A percentile compares a stretch with the other conserved stretches of the same genome.
Conservation (phyloP, 2,329 filamentous ascomycete species). For the Metarhizium sp. region DNA sequence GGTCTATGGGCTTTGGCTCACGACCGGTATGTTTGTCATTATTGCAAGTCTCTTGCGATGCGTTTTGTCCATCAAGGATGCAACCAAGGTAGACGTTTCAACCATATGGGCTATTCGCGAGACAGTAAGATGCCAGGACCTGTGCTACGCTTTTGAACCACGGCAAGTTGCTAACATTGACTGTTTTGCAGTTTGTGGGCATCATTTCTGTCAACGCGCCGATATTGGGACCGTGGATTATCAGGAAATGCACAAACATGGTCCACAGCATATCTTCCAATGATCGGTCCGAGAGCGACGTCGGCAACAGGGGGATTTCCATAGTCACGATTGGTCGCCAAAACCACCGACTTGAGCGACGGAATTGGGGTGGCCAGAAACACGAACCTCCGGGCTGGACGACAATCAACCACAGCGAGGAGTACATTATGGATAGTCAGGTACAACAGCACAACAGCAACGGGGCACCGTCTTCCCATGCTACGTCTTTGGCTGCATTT, state of each 20-base stretch:
- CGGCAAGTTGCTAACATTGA: too few species aligned
- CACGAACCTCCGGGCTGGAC: constrained; percentile 12
- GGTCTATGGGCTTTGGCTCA: constrained; percentile 14
- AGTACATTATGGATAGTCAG: constrained; percentile 7
- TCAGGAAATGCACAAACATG: constrained; percentile 10
- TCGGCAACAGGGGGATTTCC: background rate
- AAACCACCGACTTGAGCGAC: constrained; percentile 9
- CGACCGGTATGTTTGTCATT: constrained; percentile 16
- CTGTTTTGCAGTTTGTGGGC: constrained; percentile 12
- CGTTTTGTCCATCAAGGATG: constrained; percentile 12
- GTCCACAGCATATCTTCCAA: constrained; percentile 8
- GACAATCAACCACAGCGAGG: constrained; percentile 13
- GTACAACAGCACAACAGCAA: background rate
- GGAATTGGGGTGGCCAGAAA: constrained; percentile 8
- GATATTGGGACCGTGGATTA: constrained; percentile 15
- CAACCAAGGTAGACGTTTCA: constrained; percentile 12
- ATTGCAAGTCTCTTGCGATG: constrained; percentile 15
- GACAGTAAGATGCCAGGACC: constrained; percentile 8
- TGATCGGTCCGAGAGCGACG: background rate
- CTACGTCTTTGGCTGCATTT: background rate
- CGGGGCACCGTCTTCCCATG: background rate
- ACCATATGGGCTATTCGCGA: constrained; percentile 18
- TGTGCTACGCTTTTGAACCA: too few species aligned
- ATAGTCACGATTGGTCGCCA: constrained; percentile 13
- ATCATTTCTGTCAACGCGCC: constrained; percentile 15